phyloP scores from a whole-genome alignment of 352 stramenopile species.

The Globisporangium mamillatum region DNA sequence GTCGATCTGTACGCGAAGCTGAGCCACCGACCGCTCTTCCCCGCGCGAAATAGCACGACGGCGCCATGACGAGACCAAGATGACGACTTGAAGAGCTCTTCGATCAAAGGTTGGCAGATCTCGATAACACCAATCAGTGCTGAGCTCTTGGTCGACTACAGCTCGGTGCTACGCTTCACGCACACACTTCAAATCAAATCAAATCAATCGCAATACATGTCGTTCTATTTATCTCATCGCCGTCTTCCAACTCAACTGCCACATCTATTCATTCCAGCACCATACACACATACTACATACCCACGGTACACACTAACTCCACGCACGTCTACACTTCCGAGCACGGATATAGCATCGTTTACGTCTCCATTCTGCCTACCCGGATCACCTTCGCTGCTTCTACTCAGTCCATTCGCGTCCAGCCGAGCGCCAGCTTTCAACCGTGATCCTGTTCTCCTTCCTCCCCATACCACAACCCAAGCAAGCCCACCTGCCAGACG shows the following conservation, averaged over 20 bases:
- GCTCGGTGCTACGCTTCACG: neutral
- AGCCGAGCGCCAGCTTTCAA: neutral
- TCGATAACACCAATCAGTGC: neutral
- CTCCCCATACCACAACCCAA: neutral
- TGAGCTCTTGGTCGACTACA: neutral
- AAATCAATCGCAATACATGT: neutral
- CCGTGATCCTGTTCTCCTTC: neutral
- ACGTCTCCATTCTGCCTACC: neutral
- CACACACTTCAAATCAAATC: neutral
- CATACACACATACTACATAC: neutral
- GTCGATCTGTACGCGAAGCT: conserved; percentile 36
- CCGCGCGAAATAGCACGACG: neutral
- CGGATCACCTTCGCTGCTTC: neutral
- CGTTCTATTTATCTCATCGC: conserved; percentile 1
- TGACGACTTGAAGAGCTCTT: neutral
- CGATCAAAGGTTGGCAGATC: no score
- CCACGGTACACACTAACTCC: neutral
- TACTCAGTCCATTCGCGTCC: neutral
- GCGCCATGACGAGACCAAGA: neutral
- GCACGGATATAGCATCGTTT: neutral
- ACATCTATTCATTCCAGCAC: neutral
- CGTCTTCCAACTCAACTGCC: neutral
- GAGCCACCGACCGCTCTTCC: conserved; percentile 28
- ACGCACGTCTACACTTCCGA: neutral
- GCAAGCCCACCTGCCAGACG: neutral